Conservation (phyloP, 805 yeast genomes). For the Barnettozyma pratensis region DNA sequence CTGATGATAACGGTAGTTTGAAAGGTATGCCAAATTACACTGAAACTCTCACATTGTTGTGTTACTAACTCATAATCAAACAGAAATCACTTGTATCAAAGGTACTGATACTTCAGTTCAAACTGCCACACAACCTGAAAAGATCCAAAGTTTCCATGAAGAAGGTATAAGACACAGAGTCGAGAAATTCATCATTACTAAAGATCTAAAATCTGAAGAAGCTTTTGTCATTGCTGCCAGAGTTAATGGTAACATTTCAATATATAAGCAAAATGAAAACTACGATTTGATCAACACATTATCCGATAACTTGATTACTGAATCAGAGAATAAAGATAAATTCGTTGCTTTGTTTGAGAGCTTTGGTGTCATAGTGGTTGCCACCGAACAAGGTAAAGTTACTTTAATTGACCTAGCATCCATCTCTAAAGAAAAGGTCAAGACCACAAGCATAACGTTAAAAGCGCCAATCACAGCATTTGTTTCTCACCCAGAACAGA, state of each 20-base stretch:
- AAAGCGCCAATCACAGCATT: constrained; percentile 47
- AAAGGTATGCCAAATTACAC: not conserved
- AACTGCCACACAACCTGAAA: constrained; percentile 58
- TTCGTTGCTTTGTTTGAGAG: constrained; percentile 33
- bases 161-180: constrained; percentile 36
- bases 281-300: constrained; percentile 21
- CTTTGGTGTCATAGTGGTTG: constrained; percentile 26
- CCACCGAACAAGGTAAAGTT: constrained; percentile 32
- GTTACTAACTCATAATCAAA: too few relatives aligned
- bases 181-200: constrained; percentile 33
- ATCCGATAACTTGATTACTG: constrained; percentile 8
- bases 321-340: constrained; percentile 25
- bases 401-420: constrained; percentile 24
- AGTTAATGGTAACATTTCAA: constrained; percentile 38
- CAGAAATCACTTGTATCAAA: constrained; percentile 51
- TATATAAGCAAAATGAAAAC: constrained; percentile 30
- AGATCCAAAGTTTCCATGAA: constrained; percentile 39
- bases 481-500: constrained; percentile 40
- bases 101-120: constrained; percentile 81
- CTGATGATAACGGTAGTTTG: constrained; percentile 41
- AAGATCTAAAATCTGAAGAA: constrained; percentile 28
- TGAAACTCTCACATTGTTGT: too few relatives aligned
- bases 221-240: constrained; percentile 38
- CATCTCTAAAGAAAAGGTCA: constrained; percentile 10
- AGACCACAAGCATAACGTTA: constrained; percentile 24